Base-by-base conservation (phyloP, 768 basidiomycete genomes). In the Mycena pura region DNA sequence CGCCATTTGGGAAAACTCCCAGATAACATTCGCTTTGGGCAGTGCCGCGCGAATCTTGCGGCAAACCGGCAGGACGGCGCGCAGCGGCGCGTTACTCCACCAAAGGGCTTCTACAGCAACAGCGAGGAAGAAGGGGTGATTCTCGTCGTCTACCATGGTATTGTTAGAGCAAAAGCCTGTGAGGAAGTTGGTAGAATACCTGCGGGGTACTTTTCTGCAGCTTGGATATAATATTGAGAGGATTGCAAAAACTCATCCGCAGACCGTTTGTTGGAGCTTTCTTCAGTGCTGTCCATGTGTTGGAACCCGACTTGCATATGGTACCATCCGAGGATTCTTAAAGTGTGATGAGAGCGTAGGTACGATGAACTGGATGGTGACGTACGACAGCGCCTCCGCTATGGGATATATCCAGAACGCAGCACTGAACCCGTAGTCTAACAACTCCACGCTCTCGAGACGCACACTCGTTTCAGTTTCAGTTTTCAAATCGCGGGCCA, bases 401-500 rank as follows among this genome's bases (percentile, higher is more conserved):
- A 69, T 63, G 3, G 76, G 77, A 62, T 79, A 78, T 19, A 62
- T 44, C 70, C 74, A 77, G 66, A 79, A 82, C 5, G 80, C 53
- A 0, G 29, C 60, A n/a, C 65, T 34, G 57, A 76, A 76, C 1
- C 73, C 78, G 9, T 70, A 62, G 54, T 77, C n/a, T n/a, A n/a
- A n/a, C n/a, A n/a, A n/a, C n/a, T n/a, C n/a, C 73, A 3, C n/a
- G 22, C 14, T 69, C 15, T 14, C 29, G 46, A 24, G 25, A 21
- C 64, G 65, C n/a, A 70, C 69, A 51, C 73, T 68, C 4, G 66
- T 62, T n/a, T 76, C 73, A 1, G 67, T 62, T 51, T 79, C 77
- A 6, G 65, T 67, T 21, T 76, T 67, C 5, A 78, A 53, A 21
- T 77, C 70, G 13, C 68, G 69, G 13, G 76, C 76, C 39, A 73